A percentile compares a stretch with the other conserved stretches of the same genome.
These are phyloP conservation scores for Lecanicillium sp. DNA, from an alignment of 2,329 filamentous ascomycete species.

Conservation along the genomic window DNA sequence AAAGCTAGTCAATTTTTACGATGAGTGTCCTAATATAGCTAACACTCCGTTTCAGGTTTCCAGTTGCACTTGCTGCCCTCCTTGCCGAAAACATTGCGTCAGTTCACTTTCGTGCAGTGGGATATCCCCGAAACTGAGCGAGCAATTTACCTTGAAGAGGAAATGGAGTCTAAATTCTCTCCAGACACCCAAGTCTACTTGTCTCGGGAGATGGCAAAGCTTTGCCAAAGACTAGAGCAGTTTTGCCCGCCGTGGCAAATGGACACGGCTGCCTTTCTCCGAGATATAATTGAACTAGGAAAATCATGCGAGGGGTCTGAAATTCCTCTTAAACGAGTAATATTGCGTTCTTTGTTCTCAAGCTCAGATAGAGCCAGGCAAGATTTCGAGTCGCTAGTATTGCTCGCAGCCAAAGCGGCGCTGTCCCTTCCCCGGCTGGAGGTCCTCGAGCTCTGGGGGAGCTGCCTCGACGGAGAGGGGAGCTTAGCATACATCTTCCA, in stretches of 20 bases:
- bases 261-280: slow-evolving; percentile 11
- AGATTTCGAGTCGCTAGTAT: slow-evolving; percentile 11
- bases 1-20: slow-evolving; percentile 3
- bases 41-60: slow-evolving; percentile 8
- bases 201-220: slow-evolving; percentile 10
- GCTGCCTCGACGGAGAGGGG: slow-evolving; percentile 6
- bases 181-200: slow-evolving; percentile 7
- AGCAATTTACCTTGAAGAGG: neutral
- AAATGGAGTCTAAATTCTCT: neutral
- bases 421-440: slow-evolving; percentile 10
- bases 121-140: slow-evolving; percentile 8
- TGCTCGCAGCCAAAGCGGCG: slow-evolving; percentile 11
- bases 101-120: slow-evolving; percentile 11
- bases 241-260: slow-evolving; percentile 12
- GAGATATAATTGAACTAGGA: slow-evolving; percentile 7
- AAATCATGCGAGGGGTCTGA: neutral
- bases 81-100: slow-evolving; percentile 11
- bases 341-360: neutral
- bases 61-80: slow-evolving; percentile 9
- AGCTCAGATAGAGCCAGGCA: slow-evolving; percentile 8
- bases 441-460: slow-evolving; percentile 11
- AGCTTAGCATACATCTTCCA: slow-evolving; percentile 11
- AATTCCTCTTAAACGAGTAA: neutral
- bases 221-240: slow-evolving; percentile 10
- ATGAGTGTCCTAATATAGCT: slow-evolving; percentile 8